phyloP scores from a whole-genome alignment of 495 filamentous ascomycete genomes.

The Neurospora cerealis region DNA sequence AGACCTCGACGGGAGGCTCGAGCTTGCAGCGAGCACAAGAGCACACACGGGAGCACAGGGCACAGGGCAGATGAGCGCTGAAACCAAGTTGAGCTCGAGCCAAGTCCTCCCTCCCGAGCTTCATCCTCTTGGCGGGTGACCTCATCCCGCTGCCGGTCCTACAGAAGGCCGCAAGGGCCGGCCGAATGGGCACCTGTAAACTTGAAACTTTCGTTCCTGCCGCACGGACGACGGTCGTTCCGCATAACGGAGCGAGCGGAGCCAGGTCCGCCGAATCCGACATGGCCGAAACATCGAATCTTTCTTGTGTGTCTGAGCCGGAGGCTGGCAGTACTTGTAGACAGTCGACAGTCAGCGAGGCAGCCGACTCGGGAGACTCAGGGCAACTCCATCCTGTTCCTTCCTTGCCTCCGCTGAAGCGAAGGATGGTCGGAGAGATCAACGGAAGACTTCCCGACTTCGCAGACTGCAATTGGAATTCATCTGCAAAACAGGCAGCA shows the following conservation, averaged over 20 bases:
- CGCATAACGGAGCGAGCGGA: background rate
- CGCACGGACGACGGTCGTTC: background rate
- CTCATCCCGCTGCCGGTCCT: slow-evolving; percentile 4
- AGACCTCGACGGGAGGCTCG: background rate
- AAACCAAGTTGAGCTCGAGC: background rate
- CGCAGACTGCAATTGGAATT: background rate
- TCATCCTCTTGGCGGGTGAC: background rate
- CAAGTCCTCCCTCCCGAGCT: background rate
- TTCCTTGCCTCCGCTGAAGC: background rate
- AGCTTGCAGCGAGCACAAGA: background rate
- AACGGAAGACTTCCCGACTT: background rate
- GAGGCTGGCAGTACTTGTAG: background rate
- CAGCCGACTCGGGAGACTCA: background rate
- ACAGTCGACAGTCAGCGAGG: background rate
- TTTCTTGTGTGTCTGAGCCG: background rate
- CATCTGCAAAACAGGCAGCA: background rate
- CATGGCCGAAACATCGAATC: background rate
- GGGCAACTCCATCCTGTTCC: background rate
- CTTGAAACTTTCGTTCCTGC: background rate
- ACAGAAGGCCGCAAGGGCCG: background rate
- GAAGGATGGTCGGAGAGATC: background rate
- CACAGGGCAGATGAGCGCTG: background rate
- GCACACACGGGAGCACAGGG: background rate
- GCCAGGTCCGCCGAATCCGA: background rate
- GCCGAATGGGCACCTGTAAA: background rate